These are phyloP conservation scores for Pythium biforme DNA, from an alignment of 352 stramenopile species.

Conservation along the genomic window DNA sequence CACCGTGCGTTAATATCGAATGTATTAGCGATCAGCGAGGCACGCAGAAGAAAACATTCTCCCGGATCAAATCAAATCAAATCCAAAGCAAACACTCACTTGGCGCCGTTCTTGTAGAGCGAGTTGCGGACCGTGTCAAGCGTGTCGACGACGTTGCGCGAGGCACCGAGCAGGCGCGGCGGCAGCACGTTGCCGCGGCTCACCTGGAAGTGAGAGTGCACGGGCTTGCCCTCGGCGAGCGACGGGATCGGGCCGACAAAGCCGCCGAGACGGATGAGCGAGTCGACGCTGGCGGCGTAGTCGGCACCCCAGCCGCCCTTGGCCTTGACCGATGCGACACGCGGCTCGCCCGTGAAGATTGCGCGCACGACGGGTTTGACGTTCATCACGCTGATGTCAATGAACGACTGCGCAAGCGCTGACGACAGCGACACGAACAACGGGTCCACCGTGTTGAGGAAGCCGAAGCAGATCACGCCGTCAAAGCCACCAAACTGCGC, in stretches of 20 bases:
- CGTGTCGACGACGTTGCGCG: constrained; percentile 55
- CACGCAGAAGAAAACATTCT: background rate
- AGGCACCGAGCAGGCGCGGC: constrained; percentile 51
- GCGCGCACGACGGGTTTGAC: constrained; percentile 74
- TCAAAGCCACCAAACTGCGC: constrained; percentile 65
- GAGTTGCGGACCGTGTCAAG: constrained; percentile 63
- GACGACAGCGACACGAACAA: constrained; percentile 60
- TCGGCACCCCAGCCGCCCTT: constrained; percentile 67
- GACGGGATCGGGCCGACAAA: constrained; percentile 53
- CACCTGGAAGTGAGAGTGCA: constrained; percentile 57
- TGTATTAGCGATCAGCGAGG: constrained; percentile 16
- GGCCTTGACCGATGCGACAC: constrained; percentile 69
- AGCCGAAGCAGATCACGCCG: constrained; percentile 74
- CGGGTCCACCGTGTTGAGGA: constrained; percentile 64
- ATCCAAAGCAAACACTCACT: constrained; percentile 30
- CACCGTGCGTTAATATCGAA: constrained; percentile 13
- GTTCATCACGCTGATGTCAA: constrained; percentile 83
- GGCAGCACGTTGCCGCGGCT: constrained; percentile 74
- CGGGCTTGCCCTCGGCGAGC: constrained; percentile 36
- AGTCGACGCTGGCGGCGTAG: constrained; percentile 57
- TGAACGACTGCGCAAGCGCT: constrained; percentile 68
- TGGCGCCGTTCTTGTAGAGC: constrained; percentile 76
- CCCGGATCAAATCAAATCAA: background rate
- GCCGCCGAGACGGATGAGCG: constrained; percentile 65
- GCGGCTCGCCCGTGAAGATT: constrained; percentile 79